phyloP scores from a whole-genome alignment of 108 stramenopile species.

The Epithemia pelagica region DNA sequence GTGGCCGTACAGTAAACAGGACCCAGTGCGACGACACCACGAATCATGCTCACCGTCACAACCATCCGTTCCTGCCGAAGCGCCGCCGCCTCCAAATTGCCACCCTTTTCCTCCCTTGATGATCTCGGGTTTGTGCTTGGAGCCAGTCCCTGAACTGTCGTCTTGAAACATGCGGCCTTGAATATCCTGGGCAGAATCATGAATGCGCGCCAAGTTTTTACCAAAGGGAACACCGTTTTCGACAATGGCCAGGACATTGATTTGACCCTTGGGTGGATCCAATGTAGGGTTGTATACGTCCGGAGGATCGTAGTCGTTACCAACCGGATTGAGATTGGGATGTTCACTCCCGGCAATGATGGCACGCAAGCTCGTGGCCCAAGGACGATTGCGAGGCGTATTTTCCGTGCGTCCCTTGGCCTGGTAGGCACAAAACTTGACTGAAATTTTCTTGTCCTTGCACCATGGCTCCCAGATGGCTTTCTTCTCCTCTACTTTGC shows the following conservation, averaged over 20 bases:
- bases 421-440: constrained; percentile 15
- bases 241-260: constrained; percentile 65
- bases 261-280: constrained; percentile 46
- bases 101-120: constrained; percentile 17
- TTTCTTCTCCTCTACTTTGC: constrained; percentile 2
- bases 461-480: constrained; percentile 16
- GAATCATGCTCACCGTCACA: constrained; percentile 63
- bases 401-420: constrained; percentile 45
- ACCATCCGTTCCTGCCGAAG: constrained; percentile 22
- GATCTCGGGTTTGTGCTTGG: not conserved
- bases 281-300: constrained; percentile 41
- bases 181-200: constrained; percentile 2
- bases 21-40: constrained; percentile 32
- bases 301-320: constrained; percentile 42
- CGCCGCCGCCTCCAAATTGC: constrained; percentile 14
- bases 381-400: constrained; percentile 65
- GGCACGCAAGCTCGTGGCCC: constrained; percentile 39
- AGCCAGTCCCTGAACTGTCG: not conserved
- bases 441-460: not conserved
- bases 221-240: constrained; percentile 23
- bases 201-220: not conserved
- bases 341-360: constrained; percentile 19
- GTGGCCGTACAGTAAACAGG: constrained; percentile 61
- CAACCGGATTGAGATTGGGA: not conserved
- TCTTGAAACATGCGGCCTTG: not conserved